Base-by-base conservation (phyloP, 108 stramenopile species). In the Conticribra weissflogii region DNA sequence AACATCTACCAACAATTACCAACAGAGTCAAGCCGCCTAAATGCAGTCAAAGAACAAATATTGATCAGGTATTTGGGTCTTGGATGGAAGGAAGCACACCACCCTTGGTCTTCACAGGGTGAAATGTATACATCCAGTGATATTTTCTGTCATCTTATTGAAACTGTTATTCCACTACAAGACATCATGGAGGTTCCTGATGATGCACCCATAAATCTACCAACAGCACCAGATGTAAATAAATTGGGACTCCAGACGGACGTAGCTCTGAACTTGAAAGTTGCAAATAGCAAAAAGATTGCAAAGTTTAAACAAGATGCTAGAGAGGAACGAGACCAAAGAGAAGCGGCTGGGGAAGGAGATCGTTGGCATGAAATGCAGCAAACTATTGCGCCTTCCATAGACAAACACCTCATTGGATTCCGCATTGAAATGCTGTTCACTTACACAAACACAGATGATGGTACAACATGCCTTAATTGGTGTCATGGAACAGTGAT, bases 401-500 rank as follows among this genome's bases (percentile, higher is more conserved):
- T n/a, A n/a, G 36, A 24, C 44, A 44, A 21, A 24, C 36, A 1
- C 21, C 21, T 44, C 22, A 24, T 60, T 21, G 44, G 41, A 45
- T 60, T 34, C 21, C 36, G 59, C 23, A 60, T 60, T 24, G 44
- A 60, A 17, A 60, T 60, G 31, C 22, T 60, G 24, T 60, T 34
- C 23, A 41, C 36, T 34, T 60, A 60, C 44, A 24, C 7, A 3
- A 41, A 60, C 36, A 44, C 36, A 4, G 59, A 36, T n/a, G n/a
- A n/a, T 23, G 34, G 34, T 19, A 41, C 22, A 21, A 17, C 9
- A 60, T 36, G 19, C 18, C 44, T 44, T 24, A 23, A 44, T 31
- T 60, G 59, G 59, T 33, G 33, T 24, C 59, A 60, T 44, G 59
- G 59, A 24, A 60, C 36, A 19, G 59, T 60, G 22, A 44, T 36